A percentile compares a stretch with the other conserved stretches of the same genome.
Conservation (phyloP, 768 basidiomycete species). For the Hericium erinaceus region DNA sequence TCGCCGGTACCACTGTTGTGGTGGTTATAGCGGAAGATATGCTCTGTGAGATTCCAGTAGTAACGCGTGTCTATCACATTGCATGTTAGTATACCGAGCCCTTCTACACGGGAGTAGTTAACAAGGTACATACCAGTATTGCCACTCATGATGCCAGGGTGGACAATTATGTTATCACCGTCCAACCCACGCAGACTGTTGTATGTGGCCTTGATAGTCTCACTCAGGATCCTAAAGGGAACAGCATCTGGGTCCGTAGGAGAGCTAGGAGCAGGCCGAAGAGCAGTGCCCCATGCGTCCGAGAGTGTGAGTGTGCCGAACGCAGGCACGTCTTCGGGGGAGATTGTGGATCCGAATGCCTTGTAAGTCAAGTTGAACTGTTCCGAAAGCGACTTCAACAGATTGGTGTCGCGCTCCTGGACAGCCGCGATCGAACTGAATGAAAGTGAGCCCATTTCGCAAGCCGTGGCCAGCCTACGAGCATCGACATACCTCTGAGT, state of each 20-base stretch:
- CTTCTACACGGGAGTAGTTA: neutral
- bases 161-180: conserved; percentile 23
- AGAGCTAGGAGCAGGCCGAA: conserved; percentile 35
- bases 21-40: conserved; percentile 12
- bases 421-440: conserved; percentile 23
- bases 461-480: neutral
- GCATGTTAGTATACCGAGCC: neutral
- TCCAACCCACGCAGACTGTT: conserved; percentile 21
- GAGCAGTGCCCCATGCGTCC: conserved; percentile 25
- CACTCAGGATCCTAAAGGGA: conserved; percentile 32
- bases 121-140: conserved; percentile 23
- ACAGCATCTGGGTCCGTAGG: conserved; percentile 25
- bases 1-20: conserved; percentile 14
- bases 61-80: conserved; percentile 6
- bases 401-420: conserved; percentile 20
- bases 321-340: conserved; percentile 15
- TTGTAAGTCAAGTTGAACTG: conserved; percentile 32
- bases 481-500: conserved; percentile 18
- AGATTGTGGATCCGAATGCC: conserved; percentile 29
- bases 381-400: conserved; percentile 21
- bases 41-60: conserved; percentile 11
- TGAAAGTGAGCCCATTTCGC: neutral
- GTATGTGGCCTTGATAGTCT: conserved; percentile 32
- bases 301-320: conserved; percentile 29
- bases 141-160: conserved; percentile 29